Evolutionary conservation across 164 flowering plant species (phyloP), one percentile per base, ranked within the genome.

Genomic region (Stephania yunnanensis): DNA sequence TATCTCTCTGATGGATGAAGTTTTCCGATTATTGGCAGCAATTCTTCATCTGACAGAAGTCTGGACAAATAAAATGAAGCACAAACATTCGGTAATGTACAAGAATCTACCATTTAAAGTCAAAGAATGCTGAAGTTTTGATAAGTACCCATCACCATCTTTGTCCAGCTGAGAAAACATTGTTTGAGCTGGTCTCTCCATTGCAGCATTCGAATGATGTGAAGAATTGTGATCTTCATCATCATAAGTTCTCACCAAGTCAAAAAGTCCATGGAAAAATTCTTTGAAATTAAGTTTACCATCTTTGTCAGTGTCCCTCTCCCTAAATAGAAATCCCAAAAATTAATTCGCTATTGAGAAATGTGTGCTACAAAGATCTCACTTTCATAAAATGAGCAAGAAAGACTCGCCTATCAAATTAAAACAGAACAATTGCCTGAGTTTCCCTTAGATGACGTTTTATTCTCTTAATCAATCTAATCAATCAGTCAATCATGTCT

Each of bases 231-330:
- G 86, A 71, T 66, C 78, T 75, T 82, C 92, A 75, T 93, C 96
- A 69, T 92, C 90, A 82, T 95, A 92, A 85, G 84, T 88, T 75
- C 98, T 85, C 73, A 95, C 91, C 85, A 90, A 72, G 78, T 95
- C 97, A 87, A 92, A 95, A n/a, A 95, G 87, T 73, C 99, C 98
- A 78, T 92, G 97, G 66, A 91, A 95, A 80, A 95, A 95, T 78
- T 95, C 99, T 68, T 92, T 82, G 75, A 92, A 95, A 82, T 88
- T 87, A 13, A 95, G 76, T 86, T 89, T 92, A 68, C 97, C 98
- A 86, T 95, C 99, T 86, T 82, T 90, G 77, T 95, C 93, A 12
- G 91, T 82, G 80, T 95, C 99, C 80, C 98, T 85, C 84, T 95
- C 99, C 85, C 99, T 95, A 76, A 22, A 65, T 45, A 77, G 63